These are phyloP conservation scores for Syncephalastrum contaminatum DNA, from an alignment of 371 early-diverging fungal species.

Conservation along the genomic window DNA sequence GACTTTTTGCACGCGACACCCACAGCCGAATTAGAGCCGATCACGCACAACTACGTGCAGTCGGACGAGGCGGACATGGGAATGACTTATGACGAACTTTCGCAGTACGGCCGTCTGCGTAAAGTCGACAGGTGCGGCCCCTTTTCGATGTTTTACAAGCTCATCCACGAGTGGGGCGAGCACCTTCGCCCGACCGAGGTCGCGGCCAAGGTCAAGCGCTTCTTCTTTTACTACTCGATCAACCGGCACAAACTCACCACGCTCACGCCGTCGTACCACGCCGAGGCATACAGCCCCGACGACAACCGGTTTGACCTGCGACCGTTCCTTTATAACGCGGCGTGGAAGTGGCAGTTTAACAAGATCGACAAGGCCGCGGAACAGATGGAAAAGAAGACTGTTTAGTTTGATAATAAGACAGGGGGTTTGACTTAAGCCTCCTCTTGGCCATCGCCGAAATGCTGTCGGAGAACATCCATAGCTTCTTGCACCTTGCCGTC, in stretches of 20 bases:
- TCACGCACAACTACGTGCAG: conserved; percentile 75
- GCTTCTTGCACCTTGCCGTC: conserved; percentile 84
- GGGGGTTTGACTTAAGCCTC: neutral
- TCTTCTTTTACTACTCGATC: conserved; percentile 94
- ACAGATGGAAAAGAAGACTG: conserved; percentile 21
- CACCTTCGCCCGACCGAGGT: conserved; percentile 65
- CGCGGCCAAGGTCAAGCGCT: conserved; percentile 89
- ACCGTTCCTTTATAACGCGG: conserved; percentile 91
- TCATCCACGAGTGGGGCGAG: conserved; percentile 79
- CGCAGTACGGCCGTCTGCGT: conserved; percentile 88
- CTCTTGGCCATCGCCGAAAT: conserved; percentile 26
- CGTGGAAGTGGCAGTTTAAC: conserved; percentile 91
- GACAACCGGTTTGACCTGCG: conserved; percentile 96
- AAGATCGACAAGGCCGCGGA: conserved; percentile 76
- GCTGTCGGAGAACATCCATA: conserved; percentile 82
- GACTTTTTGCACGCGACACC: conserved; percentile 89
- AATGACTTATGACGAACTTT: conserved; percentile 94
- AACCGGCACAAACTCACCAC: conserved; percentile 98
- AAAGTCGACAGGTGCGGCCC: conserved; percentile 90
- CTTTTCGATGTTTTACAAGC: conserved; percentile 85
- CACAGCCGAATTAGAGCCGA: conserved; percentile 95
- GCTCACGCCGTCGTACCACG: conserved; percentile 95
- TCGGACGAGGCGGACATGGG: conserved; percentile 97
- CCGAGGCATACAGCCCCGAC: conserved; percentile 93
- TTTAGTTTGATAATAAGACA: neutral